Percentiles rank a stretch among this genome's conserved stretches.
Evolutionary conservation across 768 basidiomycete genomes (phyloP).

Genomic region (Aureoboletus auriporus): DNA sequence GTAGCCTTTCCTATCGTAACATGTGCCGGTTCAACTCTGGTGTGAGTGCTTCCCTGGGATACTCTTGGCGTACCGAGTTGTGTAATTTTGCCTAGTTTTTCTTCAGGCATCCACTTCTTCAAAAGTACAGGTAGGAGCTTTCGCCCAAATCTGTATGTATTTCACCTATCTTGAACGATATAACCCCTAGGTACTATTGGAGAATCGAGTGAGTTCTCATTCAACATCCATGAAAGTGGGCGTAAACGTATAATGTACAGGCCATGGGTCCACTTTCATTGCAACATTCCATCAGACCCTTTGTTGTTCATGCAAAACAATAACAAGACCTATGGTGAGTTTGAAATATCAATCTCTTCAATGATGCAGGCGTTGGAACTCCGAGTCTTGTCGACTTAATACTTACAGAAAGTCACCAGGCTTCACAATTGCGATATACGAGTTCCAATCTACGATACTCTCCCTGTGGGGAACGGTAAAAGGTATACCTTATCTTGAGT

Average conservation of each 20-base stretch:
- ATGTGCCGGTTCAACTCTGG: conserved; percentile 79
- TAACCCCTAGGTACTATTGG: conserved; percentile 24
- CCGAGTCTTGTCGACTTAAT: background rate
- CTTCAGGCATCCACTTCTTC: conserved; percentile 33
- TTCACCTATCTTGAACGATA: background rate
- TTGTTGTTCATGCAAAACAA: conserved; percentile 55
- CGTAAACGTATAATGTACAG: conserved; percentile 20
- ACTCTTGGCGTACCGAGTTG: background rate
- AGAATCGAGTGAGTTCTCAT: conserved; percentile 21
- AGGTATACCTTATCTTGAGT: conserved; percentile 35
- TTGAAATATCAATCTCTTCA: background rate
- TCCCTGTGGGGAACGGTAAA: conserved; percentile 62
- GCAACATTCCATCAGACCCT: conserved; percentile 47
- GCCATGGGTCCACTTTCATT: conserved; percentile 52
- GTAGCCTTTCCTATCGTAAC: conserved; percentile 47
- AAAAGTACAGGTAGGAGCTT: conserved; percentile 26
- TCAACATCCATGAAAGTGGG: conserved; percentile 35
- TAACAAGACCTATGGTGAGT: conserved; percentile 49
- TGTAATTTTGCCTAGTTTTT: conserved; percentile 40
- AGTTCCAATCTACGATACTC: conserved; percentile 60
- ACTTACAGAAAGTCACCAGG: conserved; percentile 26
- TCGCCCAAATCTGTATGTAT: background rate
- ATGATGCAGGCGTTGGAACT: too few species aligned
- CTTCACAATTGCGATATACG: conserved; percentile 60
- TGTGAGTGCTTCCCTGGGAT: conserved; percentile 31